Percentiles rank a stretch among this genome's conserved stretches.
Evolutionary conservation across 1,139 yeast species (phyloP).

Genomic region (Blastobotrys petasosporus): DNA sequence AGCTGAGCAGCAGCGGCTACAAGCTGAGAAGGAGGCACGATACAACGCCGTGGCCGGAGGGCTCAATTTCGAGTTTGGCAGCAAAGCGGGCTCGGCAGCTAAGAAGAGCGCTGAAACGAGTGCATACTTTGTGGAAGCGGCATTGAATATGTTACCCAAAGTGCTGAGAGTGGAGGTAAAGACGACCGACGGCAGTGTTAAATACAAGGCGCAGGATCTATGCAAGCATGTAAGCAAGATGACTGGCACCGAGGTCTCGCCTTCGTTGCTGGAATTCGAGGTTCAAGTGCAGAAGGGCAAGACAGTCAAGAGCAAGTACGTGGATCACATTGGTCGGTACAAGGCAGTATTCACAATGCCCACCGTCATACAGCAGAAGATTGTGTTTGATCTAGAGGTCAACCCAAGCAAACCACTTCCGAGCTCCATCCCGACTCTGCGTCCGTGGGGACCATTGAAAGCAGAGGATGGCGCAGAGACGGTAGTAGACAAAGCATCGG

Average conservation of each 20-base stretch:
- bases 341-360: slow-evolving; percentile 9
- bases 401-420: slow-evolving; percentile 4
- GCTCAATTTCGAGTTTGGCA: slow-evolving; percentile 10
- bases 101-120: background rate
- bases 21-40: slow-evolving; percentile 9
- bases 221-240: slow-evolving; percentile 18
- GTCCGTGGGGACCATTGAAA: slow-evolving; percentile 11
- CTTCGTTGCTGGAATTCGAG: slow-evolving; percentile 11
- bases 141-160: slow-evolving; percentile 24
- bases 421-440: slow-evolving; percentile 6
- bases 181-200: slow-evolving; percentile 10
- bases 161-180: slow-evolving; percentile 16
- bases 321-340: slow-evolving; percentile 13
- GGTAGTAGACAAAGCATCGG: slow-evolving; percentile 3
- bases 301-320: background rate
- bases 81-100: slow-evolving; percentile 2
- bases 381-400: slow-evolving; percentile 3
- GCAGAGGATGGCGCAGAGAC: background rate
- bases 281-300: slow-evolving; percentile 6
- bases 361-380: background rate
- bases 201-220: slow-evolving; percentile 15
- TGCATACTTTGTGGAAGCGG: slow-evolving; percentile 18
- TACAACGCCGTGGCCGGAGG: slow-evolving; percentile 6
- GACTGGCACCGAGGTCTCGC: slow-evolving; percentile 17
- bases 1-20: slow-evolving; percentile 9